These are phyloP conservation scores for Fraxinus cuspidata DNA, from an alignment of 257 asterid genomes.

Conservation along the genomic window DNA sequence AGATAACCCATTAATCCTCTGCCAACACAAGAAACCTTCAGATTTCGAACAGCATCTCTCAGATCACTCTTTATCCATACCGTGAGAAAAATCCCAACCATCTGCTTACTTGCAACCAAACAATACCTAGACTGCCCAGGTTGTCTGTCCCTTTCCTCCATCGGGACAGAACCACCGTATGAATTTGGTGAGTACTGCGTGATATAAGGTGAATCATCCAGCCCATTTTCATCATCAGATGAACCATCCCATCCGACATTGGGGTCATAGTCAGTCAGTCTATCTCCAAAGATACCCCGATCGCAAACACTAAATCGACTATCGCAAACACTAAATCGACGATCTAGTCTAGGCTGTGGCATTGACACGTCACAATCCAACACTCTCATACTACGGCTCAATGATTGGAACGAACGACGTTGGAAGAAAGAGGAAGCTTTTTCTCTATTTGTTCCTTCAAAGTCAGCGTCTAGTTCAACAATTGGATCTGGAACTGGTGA, in stretches of 20 bases:
- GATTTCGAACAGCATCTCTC: constrained; percentile 24
- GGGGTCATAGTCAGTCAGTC: constrained; percentile 40
- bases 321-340: constrained; percentile 53
- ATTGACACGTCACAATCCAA: constrained; percentile 37
- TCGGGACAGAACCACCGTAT: constrained; percentile 35
- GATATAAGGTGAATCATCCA: constrained; percentile 31
- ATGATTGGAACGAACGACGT: constrained; percentile 46
- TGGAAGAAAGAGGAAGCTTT: constrained; percentile 37
- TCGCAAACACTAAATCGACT: constrained; percentile 53
- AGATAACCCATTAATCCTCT: constrained; percentile 39
- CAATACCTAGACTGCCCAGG: constrained; percentile 19
- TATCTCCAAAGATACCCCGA: constrained; percentile 36
- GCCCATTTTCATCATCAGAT: constrained; percentile 51
- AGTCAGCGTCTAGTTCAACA: constrained; percentile 51
- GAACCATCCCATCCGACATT: constrained; percentile 41
- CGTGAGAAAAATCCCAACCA: constrained; percentile 38
- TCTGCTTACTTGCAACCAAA: constrained; percentile 36
- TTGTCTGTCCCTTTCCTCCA: constrained; percentile 44
- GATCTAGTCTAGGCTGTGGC: constrained; percentile 44
- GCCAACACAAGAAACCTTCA: constrained; percentile 37
- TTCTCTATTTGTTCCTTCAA: constrained; percentile 42
- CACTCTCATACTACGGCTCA: constrained; percentile 52
- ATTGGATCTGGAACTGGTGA: constrained; percentile 53
- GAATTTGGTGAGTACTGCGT: constrained; percentile 41
- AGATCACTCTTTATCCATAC: constrained; percentile 34